phyloP scores from a whole-genome alignment of 257 asterid species.

The Paulownia fortunei region DNA sequence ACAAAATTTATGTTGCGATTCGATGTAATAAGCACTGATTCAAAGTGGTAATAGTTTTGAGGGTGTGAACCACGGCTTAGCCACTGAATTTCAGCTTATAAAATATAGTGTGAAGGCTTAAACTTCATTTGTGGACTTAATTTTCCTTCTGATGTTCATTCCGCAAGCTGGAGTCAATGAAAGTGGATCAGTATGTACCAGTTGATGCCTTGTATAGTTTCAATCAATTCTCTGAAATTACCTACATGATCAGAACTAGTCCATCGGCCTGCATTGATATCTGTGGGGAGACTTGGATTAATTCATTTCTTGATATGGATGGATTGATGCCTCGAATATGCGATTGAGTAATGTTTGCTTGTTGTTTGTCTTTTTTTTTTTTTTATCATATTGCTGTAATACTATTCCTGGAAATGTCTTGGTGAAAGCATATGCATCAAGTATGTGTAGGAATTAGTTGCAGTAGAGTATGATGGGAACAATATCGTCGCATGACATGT shows the following conservation, averaged over 20 bases:
- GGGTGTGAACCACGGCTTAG: conserved; percentile 16
- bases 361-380: conserved; percentile 11
- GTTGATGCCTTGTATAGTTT: background rate
- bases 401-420: background rate
- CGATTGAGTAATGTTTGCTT: conserved; percentile 8
- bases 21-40: background rate
- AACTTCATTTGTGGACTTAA: background rate
- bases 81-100: conserved; percentile 22
- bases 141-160: background rate
- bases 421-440: conserved; percentile 12
- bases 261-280: background rate
- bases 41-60: conserved; percentile 1
- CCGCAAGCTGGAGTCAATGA: conserved; percentile 5
- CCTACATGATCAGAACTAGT: conserved; percentile 1
- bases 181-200: conserved; percentile 23
- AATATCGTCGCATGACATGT: conserved; percentile 6
- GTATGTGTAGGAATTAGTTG: conserved; percentile 1
- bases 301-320: conserved; percentile 23
- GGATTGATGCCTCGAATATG: background rate
- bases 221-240: conserved; percentile 8
- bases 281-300: conserved; percentile 5
- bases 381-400: conserved; percentile 1
- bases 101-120: background rate
- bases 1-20: conserved; percentile 18
- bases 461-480: conserved; percentile 11